These are phyloP conservation scores for Chaetomium cochliodes DNA, from an alignment of 495 filamentous ascomycete species.

Conservation along the genomic window DNA sequence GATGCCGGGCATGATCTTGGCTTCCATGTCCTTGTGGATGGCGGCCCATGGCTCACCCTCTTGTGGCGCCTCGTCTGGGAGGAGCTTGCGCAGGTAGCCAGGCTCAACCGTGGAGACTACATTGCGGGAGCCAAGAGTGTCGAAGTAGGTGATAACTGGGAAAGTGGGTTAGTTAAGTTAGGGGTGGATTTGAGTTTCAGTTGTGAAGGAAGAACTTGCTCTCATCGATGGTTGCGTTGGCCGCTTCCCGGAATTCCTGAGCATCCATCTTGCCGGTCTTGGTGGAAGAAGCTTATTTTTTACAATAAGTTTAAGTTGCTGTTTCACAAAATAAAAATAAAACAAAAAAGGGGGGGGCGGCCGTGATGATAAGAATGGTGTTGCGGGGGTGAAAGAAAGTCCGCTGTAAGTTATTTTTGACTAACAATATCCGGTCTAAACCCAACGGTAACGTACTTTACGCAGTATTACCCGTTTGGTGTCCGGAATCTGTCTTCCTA, in stretches of 20 bases:
- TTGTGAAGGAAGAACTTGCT: conserved; percentile 55
- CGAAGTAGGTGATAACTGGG: conserved; percentile 79
- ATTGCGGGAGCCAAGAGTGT: conserved; percentile 64
- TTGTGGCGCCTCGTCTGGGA: conserved; percentile 70
- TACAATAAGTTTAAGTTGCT: not conserved
- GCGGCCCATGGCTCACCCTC: conserved; percentile 73
- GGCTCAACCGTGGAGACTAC: conserved; percentile 79
- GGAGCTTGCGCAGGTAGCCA: conserved; percentile 78
- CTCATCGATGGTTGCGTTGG: conserved; percentile 77
- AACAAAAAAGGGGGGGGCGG: not conserved
- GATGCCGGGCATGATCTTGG: conserved; percentile 87
- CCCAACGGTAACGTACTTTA: not conserved
- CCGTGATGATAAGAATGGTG: not conserved
- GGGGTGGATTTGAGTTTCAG: conserved; percentile 13
- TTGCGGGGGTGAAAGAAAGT: not conserved
- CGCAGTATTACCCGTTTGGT: not conserved
- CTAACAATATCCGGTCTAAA: not conserved
- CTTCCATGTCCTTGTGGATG: conserved; percentile 83
- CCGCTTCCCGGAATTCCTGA: conserved; percentile 76
- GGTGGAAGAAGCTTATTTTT: not conserved
- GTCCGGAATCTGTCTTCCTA: not conserved
- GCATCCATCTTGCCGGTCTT: conserved; percentile 64
- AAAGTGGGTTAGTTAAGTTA: not conserved
- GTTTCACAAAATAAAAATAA: not conserved
- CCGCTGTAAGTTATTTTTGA: not conserved